Evolutionary conservation across 1,284 basidiomycete species (phyloP).

Genomic region (Boletus sp.): DNA sequence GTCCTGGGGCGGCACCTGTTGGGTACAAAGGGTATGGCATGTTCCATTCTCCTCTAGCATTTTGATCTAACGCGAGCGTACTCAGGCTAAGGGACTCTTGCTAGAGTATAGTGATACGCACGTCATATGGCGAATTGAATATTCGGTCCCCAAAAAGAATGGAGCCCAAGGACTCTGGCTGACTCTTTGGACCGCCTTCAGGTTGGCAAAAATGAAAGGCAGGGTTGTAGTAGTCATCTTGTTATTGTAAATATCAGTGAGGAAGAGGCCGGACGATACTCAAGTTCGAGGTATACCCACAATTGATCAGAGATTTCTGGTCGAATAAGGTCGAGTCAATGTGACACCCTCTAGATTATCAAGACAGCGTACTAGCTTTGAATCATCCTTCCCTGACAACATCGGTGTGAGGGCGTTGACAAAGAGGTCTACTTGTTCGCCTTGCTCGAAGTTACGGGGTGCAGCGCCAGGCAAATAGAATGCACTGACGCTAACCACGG

Average conservation of each 20-base stretch:
- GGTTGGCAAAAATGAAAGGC: slow-evolving; percentile 87
- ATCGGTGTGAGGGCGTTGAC: slow-evolving; percentile 89
- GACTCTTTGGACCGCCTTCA: slow-evolving; percentile 67
- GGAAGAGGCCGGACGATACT: not conserved
- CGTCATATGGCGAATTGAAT: slow-evolving; percentile 86
- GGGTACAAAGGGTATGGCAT: slow-evolving; percentile 75
- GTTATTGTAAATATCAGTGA: slow-evolving; percentile 12
- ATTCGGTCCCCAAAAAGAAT: slow-evolving; percentile 96
- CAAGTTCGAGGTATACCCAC: slow-evolving; percentile 38
- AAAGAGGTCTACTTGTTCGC: slow-evolving; percentile 73
- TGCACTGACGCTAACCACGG: slow-evolving; percentile 33
- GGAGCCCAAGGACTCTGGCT: slow-evolving; percentile 87
- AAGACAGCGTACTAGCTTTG: slow-evolving; percentile 65
- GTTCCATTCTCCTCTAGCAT: slow-evolving; percentile 72
- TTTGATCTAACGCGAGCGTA: slow-evolving; percentile 49
- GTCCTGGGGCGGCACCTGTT: slow-evolving; percentile 63
- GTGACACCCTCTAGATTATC: slow-evolving; percentile 3
- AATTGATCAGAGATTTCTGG: slow-evolving; percentile 81
- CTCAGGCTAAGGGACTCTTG: slow-evolving; percentile 1
- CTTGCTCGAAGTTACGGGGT: slow-evolving; percentile 69
- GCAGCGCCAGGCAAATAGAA: slow-evolving; percentile 78
- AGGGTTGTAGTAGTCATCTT: slow-evolving; percentile 86
- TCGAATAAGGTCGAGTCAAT: slow-evolving; percentile 9
- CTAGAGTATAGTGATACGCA: slow-evolving; percentile 37
- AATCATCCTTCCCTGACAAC: slow-evolving; percentile 63